Percentiles rank a stretch among this genome's conserved stretches.
Evolutionary conservation across 306 rosid species (phyloP).

Genomic region (Fragaria nilgerrensis): DNA sequence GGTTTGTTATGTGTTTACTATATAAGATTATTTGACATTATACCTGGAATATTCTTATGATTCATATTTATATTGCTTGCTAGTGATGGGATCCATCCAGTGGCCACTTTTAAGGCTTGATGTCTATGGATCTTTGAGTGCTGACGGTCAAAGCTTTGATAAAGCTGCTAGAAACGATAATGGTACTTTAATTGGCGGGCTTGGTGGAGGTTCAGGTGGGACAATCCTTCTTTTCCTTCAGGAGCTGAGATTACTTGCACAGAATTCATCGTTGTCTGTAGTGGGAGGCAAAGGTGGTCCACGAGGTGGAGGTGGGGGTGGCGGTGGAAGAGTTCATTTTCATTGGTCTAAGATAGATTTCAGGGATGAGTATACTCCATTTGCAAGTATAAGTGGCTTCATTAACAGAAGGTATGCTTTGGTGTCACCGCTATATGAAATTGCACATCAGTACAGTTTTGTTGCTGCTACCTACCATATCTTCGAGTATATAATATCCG

Average conservation of each 20-base stretch:
- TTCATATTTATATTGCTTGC: slow-evolving; percentile 33
- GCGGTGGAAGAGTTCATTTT: slow-evolving; percentile 98
- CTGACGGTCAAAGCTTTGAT: slow-evolving; percentile 87
- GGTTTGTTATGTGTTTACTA: background rate
- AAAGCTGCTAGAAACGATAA: slow-evolving; percentile 44
- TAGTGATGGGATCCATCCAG: slow-evolving; percentile 92
- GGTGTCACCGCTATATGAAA: background rate
- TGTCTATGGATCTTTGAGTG: slow-evolving; percentile 74
- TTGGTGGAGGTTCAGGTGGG: slow-evolving; percentile 98
- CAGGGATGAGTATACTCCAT: slow-evolving; percentile 77
- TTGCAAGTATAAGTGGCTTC: slow-evolving; percentile 78
- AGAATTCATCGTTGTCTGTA: slow-evolving; percentile 71
- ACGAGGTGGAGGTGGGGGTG: slow-evolving; percentile 96
- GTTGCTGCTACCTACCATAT: background rate
- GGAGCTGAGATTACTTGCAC: slow-evolving; percentile 61
- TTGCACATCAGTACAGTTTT: slow-evolving; percentile 6
- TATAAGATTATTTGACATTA: background rate
- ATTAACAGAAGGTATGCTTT: slow-evolving; percentile 63
- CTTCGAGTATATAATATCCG: background rate
- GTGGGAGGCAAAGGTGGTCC: slow-evolving; percentile 89
- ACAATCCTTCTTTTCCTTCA: slow-evolving; percentile 97
- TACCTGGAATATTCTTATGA: slow-evolving; percentile 11
- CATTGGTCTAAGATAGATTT: slow-evolving; percentile 85
- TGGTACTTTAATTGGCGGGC: slow-evolving; percentile 75
- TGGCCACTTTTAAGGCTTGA: slow-evolving; percentile 88